Evolutionary conservation across 768 basidiomycete genomes (phyloP), one percentile per base, ranked within the genome.

Genomic region (Trametes meyenii): DNA sequence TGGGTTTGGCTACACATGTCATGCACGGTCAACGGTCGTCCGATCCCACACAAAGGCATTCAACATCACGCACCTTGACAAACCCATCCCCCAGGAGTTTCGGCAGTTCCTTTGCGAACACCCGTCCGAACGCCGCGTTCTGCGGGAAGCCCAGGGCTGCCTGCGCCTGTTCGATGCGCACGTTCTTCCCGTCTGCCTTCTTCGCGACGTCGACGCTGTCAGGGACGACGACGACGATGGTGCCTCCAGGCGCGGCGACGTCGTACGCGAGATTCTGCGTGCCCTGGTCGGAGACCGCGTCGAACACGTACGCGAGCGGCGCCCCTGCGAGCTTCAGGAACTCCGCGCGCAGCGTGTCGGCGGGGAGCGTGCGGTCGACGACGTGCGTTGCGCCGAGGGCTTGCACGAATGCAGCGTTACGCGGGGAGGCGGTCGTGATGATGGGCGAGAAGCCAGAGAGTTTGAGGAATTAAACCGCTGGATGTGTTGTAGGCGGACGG

Each of bases 1-100:
- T 23, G 71, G 69, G 65, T 78, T 82, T 1, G 81, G 79, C 83
- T 83, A 38, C 14, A 3, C 3, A 38, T n/a, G 38, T 5, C 3
- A 21, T 35, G n/a, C n/a, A n/a, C n/a, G n/a, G 50, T 16, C 16
- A 12, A 16, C 35, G 17, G 21, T 11, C 12, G 7, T 6, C 12
- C 10, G 26, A 38, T 2, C 3, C 17, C n/a, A 17, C n/a, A 17
- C 5, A 21, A 23, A n/a, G 14, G 21, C 21, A 14, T 3, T 14
- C 4, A 24, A 23, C 19, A 60, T 8, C 29, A 36, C 66, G 6
- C 8, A 72, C 71, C 68, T 68, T 66, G 21, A 73, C 40, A 2
- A 49, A 52, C 3, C 71, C 72, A n/a, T 26, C 42, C 53, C 59
- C 65, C 3, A 73, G 58, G 54, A 69, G 58, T 16, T 24, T 49